Evolutionary conservation across 108 stramenopile genomes (phyloP), one percentile per base, ranked within the genome.

Genomic region (Seminavis robusta): DNA sequence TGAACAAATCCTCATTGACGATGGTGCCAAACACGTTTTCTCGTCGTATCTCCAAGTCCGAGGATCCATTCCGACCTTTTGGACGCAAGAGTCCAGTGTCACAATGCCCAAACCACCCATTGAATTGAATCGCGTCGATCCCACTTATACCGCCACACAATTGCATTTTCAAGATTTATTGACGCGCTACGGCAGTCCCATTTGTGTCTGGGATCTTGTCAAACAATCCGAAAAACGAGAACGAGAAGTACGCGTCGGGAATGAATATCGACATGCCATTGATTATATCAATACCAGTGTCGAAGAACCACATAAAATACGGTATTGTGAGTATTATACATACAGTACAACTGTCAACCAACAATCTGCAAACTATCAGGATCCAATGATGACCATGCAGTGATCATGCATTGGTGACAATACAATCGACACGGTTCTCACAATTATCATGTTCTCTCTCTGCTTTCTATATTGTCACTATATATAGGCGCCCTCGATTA

Each of bases 31-130:
- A 44, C 94, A 93, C 10, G 71, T 77, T 1, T 94, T 98, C 60
- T 88, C 89, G 2, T 83, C 90, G 1, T 98, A 67, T 50, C 58
- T 98, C 47, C 98, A 99, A 63, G 86, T 97, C 28, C 88, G 98
- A 0, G 97, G 97, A 2, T 93, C 90, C 25, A 97, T 98, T 54
- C 98, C 98, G 13, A 97, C 94, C 3, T 97, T 78, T 62, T 99
- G 98, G 98, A 89, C 93, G 1, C 98, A 99, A 72, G 96, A 95
- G 55, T 84, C 83, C 19, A 80, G 73, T 34, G 84, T 97, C 9
- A 93, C 95, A 0, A 86, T 95, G 79, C 97, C 98, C 16, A 97
- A 97, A 50, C 98, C 98, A 0, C 97, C 96, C 15, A 99, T 99
- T 47, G 88, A 94, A 33, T 38, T 97, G 46, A 91, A 87, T 61